Evolutionary conservation across 2,329 filamentous ascomycete genomes (phyloP).

Genomic region (Ophiostoma fasciatum): DNA sequence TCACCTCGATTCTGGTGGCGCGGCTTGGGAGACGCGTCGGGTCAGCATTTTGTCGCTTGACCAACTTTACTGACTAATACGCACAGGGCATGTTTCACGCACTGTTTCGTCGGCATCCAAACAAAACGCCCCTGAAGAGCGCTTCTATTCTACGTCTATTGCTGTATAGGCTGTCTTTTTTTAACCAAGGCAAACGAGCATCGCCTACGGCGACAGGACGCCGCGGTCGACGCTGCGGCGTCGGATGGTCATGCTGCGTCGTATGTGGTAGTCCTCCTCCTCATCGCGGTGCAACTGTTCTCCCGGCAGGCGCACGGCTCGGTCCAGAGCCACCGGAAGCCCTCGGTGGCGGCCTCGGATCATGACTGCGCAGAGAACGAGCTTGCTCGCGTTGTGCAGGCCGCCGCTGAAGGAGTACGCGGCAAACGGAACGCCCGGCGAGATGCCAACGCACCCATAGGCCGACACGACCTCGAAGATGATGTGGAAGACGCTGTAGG

Average conservation of each 20-base stretch:
- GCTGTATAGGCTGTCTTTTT: background rate
- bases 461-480: conserved; percentile 40
- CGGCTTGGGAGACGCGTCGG: no score
- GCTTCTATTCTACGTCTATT: no score
- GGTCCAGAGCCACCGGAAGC: conserved; percentile 38
- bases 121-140: no score
- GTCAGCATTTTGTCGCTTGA: no score
- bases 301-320: conserved; percentile 28
- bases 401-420: conserved; percentile 40
- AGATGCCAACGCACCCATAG: conserved; percentile 46
- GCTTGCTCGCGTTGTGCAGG: conserved; percentile 34
- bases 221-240: conserved; percentile 14
- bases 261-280: conserved; percentile 26
- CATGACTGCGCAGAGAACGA: conserved; percentile 42
- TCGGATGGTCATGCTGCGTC: conserved; percentile 21
- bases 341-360: conserved; percentile 39
- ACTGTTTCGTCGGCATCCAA: no score
- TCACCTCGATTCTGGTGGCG: no score
- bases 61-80: no score
- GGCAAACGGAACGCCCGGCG: conserved; percentile 34
- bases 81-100: no score
- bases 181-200: no score
- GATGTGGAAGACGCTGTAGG: conserved; percentile 42
- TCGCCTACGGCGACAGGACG: background rate
- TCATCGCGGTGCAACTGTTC: conserved; percentile 23